These are phyloP conservation scores for Primulina tabacum DNA, from an alignment of 257 asterid species.

Conservation along the genomic window DNA sequence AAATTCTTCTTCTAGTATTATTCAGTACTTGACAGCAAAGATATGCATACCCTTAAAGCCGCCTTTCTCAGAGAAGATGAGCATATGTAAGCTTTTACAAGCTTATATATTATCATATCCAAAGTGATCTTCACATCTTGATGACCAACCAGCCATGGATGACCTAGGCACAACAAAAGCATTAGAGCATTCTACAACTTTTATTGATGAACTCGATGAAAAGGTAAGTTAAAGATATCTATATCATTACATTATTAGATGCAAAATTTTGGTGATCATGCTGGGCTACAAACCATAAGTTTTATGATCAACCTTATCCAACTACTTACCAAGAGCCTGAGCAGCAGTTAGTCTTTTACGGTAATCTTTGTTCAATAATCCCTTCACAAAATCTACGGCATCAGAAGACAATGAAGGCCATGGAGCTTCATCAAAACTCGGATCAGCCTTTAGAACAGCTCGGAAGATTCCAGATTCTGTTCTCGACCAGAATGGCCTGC, in stretches of 20 bases:
- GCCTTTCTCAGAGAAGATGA: conserved; percentile 87
- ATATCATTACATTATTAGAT: background rate
- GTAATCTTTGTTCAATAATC: conserved; percentile 78
- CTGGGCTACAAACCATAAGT: background rate
- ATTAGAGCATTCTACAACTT: background rate
- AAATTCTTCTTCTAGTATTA: background rate
- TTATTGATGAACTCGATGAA: background rate
- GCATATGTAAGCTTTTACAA: conserved; percentile 72
- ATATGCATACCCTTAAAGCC: conserved; percentile 68
- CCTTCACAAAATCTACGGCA: conserved; percentile 81
- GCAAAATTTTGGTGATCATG: background rate
- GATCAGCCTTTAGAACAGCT: conserved; percentile 66
- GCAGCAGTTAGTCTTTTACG: conserved; percentile 86
- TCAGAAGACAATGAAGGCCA: conserved; percentile 81
- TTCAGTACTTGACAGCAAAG: background rate
- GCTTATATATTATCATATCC: conserved; percentile 82
- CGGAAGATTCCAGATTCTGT: conserved; percentile 75
- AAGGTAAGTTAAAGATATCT: background rate
- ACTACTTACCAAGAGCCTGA: conserved; percentile 79
- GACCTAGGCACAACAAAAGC: conserved; percentile 52
- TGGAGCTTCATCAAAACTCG: conserved; percentile 76
- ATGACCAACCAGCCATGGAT: conserved; percentile 88
- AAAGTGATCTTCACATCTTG: conserved; percentile 81
- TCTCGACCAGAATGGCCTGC: conserved; percentile 79
- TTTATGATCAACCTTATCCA: background rate